Evolutionary conservation across 148 eudicot species (phyloP), one percentile per base, ranked within the genome.

Genomic region (Heliamphora exappendiculata): DNA sequence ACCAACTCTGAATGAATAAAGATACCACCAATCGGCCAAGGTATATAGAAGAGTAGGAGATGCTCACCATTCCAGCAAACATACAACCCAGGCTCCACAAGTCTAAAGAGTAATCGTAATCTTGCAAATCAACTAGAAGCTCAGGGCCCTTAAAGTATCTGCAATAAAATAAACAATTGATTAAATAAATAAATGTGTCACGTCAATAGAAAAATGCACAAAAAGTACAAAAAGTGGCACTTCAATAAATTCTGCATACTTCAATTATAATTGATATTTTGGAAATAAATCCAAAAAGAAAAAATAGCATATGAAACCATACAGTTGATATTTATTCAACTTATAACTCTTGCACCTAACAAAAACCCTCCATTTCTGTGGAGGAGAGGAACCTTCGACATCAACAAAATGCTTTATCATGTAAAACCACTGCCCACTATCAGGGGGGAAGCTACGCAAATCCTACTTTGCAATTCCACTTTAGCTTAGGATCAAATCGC

Each of bases 111-210:
- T 95, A 95, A 85, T 95, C 98, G 84, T 95, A 95, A 81, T 95
- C 98, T 87, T 93, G 98, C 88, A 95, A 85, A 87, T 93, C 99
- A 82, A 95, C 98, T 79, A 95, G 93, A 75, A 95, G 91, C 84
- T 95, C 99, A 36, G 99, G 99, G 39, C 99, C 99, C 82, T 95
- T 95, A 54, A 95, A 95, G 79, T 95, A 93, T 85, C 99, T 93
- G 90, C 81, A 87, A 69, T 22, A 62, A 67, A 64, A 49, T 29
- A 36, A 31, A 45, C 49, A 50, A 72, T 20, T 36, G 5, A 72
- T 12, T 5, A 17, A 22, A 24, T 28, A 13, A 36, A 29, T 34
- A 26, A 20, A 28, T 62, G 55, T 19, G n/a, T n/a, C n/a, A n/a
- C n/a, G n/a, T n/a, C n/a, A n/a, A n/a, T n/a, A n/a, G n/a, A n/a